Percentiles rank a stretch among this genome's conserved stretches.
Conservation (phyloP, 306 rosid species). For the Lathyrus aphaca region DNA sequence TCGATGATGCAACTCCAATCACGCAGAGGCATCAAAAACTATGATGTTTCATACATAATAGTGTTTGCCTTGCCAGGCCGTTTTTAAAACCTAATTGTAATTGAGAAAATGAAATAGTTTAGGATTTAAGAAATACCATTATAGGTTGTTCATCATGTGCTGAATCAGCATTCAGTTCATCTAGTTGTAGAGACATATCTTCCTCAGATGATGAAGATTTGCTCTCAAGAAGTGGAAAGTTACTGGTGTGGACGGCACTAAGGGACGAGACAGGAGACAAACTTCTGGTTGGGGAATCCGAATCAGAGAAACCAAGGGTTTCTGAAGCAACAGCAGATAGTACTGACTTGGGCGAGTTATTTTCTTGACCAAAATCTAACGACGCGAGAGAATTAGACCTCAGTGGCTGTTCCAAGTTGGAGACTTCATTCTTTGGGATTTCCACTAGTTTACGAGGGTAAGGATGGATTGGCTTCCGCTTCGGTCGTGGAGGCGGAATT, state of each 20-base stretch:
- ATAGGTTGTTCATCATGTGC: constrained; percentile 39
- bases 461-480: constrained; percentile 83
- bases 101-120: constrained; percentile 10
- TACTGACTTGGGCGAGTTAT: constrained; percentile 73
- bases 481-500: constrained; percentile 92
- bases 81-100: background rate
- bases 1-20: constrained; percentile 7
- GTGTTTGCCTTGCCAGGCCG: too few species aligned
- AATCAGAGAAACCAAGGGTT: constrained; percentile 51
- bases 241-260: constrained; percentile 38
- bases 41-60: background rate
- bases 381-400: constrained; percentile 55
- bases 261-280: constrained; percentile 65
- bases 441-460: constrained; percentile 77
- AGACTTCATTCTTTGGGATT: constrained; percentile 39
- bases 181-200: constrained; percentile 42
- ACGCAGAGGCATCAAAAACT: background rate
- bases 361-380: constrained; percentile 60
- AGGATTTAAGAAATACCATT: constrained; percentile 52
- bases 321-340: constrained; percentile 57
- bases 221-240: constrained; percentile 40
- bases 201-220: constrained; percentile 46
- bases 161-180: constrained; percentile 36
- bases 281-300: constrained; percentile 53
- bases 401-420: constrained; percentile 44